Evolutionary conservation across 345 rosid species (phyloP), one percentile per base, ranked within the genome.

Genomic region (Physaria fendleri): DNA sequence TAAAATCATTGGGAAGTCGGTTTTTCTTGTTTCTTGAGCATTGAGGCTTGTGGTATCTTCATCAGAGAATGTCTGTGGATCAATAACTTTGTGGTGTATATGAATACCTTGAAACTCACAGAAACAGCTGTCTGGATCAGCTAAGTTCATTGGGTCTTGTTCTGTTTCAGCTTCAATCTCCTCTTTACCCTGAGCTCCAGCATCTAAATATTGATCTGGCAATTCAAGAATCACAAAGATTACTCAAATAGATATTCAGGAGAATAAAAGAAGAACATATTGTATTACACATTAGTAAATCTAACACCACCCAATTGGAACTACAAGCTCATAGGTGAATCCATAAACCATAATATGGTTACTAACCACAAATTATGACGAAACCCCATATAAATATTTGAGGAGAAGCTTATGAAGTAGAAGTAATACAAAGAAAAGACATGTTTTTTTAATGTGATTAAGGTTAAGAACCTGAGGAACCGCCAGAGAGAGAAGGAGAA

Each of bases 91-190:
- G 77, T 88, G 82, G 74, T 88, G 96, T 27, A 92, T 75, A 32
- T 73, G 76, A 43, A 92, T 77, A 39, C 96, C 95, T 48, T 77
- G 74, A 68, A 92, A 88, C 85, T 92, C 95, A 35, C 87, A 92
- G 70, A 92, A 92, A 60, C 78, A 76, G 54, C 98, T 86, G 75
- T 86, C 96, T 5, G 88, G 82, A 70, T 92, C 98, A 10, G 93
- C 95, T 43, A 92, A 72, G 62, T 61, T 74, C 27, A 53, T 58
- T 8, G 93, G 93, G 66, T 88, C 89, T 58, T 92, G 96, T 42
- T 85, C 95, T 56, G 82, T 38, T 18, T 75, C 90, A n/a, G 84
- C 80, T 2, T 72, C 64, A 15, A 65, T 72, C 77, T 65, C 78
- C 46, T 60, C 74, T 61, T 66, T 74, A 47, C 55, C 51, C 76